Conservation (phyloP, 2,329 filamentous ascomycete species). For the Leptoxyphium fumago region DNA sequence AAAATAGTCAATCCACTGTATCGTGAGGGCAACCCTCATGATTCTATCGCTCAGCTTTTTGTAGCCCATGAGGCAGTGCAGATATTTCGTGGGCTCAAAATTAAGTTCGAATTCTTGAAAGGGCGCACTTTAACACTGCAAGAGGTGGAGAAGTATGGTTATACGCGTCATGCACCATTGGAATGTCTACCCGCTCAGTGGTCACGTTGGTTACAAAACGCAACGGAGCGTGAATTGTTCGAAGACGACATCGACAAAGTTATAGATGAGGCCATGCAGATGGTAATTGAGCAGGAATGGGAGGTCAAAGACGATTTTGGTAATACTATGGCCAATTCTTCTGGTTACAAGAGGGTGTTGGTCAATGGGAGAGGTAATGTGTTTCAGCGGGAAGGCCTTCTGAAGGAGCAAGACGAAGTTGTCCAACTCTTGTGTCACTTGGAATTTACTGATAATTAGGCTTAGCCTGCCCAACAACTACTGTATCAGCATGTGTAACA, state of each 20-base stretch:
- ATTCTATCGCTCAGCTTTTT: background rate
- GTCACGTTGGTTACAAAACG: background rate
- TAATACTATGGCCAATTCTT: background rate
- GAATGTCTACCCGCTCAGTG: background rate
- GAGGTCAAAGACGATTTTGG: background rate
- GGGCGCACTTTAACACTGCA: background rate
- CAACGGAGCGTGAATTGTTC: background rate
- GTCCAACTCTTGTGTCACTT: background rate
- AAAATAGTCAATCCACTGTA: background rate
- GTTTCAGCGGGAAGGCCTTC: background rate
- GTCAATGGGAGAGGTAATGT: background rate
- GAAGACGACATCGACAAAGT: background rate
- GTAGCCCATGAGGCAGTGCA: background rate
- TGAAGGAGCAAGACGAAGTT: background rate
- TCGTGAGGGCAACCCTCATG: background rate
- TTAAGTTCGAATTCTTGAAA: background rate
- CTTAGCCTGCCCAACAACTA: too few species aligned
- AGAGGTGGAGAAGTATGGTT: background rate
- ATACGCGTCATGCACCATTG: background rate
- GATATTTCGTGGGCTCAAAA: background rate
- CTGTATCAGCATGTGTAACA: too few species aligned
- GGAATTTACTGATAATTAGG: too few species aligned
- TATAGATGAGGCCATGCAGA: background rate
- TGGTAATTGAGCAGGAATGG: background rate
- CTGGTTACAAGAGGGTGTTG: background rate